Base-by-base conservation (phyloP, 257 asterid genomes). In the Verbena officinalis region DNA sequence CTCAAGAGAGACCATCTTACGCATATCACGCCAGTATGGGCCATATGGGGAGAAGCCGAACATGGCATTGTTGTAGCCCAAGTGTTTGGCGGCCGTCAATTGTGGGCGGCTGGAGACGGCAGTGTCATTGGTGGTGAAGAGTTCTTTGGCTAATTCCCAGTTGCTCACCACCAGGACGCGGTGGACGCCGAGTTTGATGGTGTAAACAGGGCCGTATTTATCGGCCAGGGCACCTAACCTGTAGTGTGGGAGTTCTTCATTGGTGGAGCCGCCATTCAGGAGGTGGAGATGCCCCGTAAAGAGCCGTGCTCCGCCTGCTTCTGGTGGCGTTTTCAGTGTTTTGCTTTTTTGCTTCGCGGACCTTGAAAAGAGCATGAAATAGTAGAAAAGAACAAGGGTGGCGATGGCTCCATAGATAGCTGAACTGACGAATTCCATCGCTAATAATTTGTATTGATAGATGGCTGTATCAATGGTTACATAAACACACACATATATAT, bases 241-340 rank as follows among this genome's bases (percentile, higher is more conserved):
- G 39, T 56, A 9, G 48, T 78, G 83, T 13, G 79, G 77, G 9
- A 73, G 74, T 0, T 49, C 7, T 1, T 49, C 7, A 30, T 55
- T 5, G 24, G 70, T 15, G 50, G 70, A 46, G 51, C 67, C 75
- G 16, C 50, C 46, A 0, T 30, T 46, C 79, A 78, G 40, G 72
- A 78, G 77, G 62, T 65, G 77, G 40, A 73, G 79, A 31, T 73
- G 83, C 44, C 83, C 83, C 2, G 51, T 60, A n/a, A 77, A 16
- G 3, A 52, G 74, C 45, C 83, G 20, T 1, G 83, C 74, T 46
- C 83, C 83, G 62, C 74, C 66, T 13, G 77, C 74, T 65, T 73
- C 65, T 0, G 83, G 72, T 16, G 78, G 74, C 17, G 55, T 22
- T 3, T n/a, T n/a, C n/a, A n/a, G n/a, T 19, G 15, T 24, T 0